These are phyloP conservation scores for Pseudogymnoascus sp. DNA, from an alignment of 2,329 filamentous ascomycete genomes.

Conservation along the genomic window DNA sequence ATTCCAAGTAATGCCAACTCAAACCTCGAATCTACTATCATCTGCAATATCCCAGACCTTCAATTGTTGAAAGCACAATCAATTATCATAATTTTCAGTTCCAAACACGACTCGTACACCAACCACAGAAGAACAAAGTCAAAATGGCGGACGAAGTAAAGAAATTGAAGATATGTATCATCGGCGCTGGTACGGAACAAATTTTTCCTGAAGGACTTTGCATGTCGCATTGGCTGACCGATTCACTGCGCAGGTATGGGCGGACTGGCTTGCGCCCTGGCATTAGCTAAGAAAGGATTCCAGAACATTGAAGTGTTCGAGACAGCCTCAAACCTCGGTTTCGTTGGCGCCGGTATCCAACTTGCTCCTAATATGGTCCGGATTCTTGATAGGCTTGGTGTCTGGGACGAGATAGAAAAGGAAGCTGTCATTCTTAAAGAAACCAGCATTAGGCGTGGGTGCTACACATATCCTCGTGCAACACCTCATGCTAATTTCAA, in stretches of 20 bases:
- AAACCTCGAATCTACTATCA: neutral
- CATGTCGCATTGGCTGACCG: neutral
- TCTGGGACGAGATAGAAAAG: constrained; percentile 61
- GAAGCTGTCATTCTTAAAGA: constrained; percentile 64
- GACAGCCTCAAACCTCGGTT: constrained; percentile 62
- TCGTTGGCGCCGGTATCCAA: constrained; percentile 79
- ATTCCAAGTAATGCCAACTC: neutral
- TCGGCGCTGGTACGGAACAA: neutral
- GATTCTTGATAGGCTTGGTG: constrained; percentile 63
- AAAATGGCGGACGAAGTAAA: neutral
- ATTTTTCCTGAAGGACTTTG: neutral
- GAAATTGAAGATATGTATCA: constrained; percentile 8
- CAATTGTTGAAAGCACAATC: neutral
- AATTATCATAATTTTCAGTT: neutral
- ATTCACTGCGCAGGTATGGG: constrained; percentile 56
- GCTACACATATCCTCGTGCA: neutral
- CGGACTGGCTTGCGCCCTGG: constrained; percentile 61
- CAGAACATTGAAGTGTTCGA: constrained; percentile 67
- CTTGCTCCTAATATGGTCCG: constrained; percentile 74
- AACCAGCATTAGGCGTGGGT: constrained; percentile 61
- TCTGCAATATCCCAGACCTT: neutral
- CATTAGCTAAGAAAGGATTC: constrained; percentile 70
- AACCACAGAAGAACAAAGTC: neutral
- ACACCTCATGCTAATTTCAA: neutral
- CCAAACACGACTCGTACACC: neutral